Percentiles rank a stretch among this genome's conserved stretches.
Evolutionary conservation across 1,284 basidiomycete genomes (phyloP).

Genomic region (Melampsora americana): DNA sequence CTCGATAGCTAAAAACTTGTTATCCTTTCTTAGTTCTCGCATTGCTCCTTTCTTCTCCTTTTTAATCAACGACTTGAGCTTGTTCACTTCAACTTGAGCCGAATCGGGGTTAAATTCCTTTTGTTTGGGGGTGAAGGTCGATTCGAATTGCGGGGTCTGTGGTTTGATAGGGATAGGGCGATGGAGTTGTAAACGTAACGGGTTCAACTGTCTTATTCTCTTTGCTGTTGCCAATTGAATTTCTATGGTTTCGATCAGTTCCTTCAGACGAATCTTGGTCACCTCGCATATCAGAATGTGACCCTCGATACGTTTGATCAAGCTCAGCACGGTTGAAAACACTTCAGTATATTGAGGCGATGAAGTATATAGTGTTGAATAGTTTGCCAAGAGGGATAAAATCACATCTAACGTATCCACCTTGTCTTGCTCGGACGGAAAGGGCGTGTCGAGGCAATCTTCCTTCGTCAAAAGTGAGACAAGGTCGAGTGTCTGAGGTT

Average conservation of each 20-base stretch:
- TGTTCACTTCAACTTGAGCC: conserved; percentile 79
- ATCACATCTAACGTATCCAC: conserved; percentile 65
- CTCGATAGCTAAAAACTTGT: conserved; percentile 83
- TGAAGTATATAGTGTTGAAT: conserved; percentile 70
- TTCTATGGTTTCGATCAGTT: conserved; percentile 42
- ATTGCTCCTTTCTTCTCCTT: conserved; percentile 97
- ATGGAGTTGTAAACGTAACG: conserved; percentile 84
- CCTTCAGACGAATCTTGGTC: conserved; percentile 5
- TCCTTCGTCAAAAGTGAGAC: conserved; percentile 55
- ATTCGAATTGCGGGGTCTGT: conserved; percentile 90
- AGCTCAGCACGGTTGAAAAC: conserved; percentile 65
- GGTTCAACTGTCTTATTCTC: conserved; percentile 55
- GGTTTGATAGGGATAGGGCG: conserved; percentile 93
- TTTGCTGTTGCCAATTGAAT: not conserved
- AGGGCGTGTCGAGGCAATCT: conserved; percentile 57
- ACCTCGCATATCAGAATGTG: not conserved
- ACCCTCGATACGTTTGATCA: conserved; percentile 63
- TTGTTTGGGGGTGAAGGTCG: conserved; percentile 72
- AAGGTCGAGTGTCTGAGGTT: conserved; percentile 44
- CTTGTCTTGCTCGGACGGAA: conserved; percentile 64
- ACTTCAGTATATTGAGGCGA: conserved; percentile 79
- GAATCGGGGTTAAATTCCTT: conserved; percentile 85
- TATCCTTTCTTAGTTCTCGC: conserved; percentile 91
- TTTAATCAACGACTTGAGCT: conserved; percentile 84
- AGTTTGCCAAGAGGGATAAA: conserved; percentile 65